phyloP scores from a whole-genome alignment of 2,329 filamentous ascomycete genomes.

The Colletotrichum sidae region DNA sequence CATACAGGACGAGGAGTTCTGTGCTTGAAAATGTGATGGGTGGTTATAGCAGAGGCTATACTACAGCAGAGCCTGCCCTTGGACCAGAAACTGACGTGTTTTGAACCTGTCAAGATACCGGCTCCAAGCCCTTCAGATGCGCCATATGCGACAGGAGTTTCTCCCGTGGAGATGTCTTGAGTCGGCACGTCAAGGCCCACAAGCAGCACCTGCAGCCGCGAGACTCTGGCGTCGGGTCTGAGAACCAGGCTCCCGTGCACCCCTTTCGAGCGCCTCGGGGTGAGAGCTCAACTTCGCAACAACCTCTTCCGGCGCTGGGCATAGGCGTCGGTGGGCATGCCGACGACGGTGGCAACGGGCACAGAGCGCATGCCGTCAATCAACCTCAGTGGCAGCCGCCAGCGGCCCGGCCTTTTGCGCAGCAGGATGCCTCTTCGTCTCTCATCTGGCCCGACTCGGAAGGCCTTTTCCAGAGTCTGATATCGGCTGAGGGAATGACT shows the following conservation, averaged over 20 bases:
- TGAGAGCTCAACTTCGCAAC: not conserved
- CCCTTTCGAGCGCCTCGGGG: not conserved
- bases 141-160: conserved; percentile 18
- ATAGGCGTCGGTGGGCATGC: not conserved
- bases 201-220: not conserved
- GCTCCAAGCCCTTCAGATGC: conserved; percentile 15
- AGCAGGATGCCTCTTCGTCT: not conserved
- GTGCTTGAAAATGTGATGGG: not conserved
- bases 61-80: not conserved
- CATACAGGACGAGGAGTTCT: not conserved
- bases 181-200: conserved; percentile 16
- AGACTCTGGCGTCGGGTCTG: not conserved
- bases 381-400: not conserved
- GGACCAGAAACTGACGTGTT: not conserved
- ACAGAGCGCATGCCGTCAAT: not conserved
- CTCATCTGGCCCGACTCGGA: conserved; percentile 12
- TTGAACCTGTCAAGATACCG: not conserved
- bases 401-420: not conserved
- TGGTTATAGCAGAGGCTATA: too few relatives aligned
- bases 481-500: conserved; percentile 18
- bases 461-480: conserved; percentile 15
- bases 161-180: conserved; percentile 16
- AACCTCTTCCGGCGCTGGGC: not conserved
- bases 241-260: not conserved
- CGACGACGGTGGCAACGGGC: not conserved